A percentile compares a stretch with the other conserved stretches of the same genome.
These are phyloP conservation scores for Luzula sylvatica DNA, from an alignment of 176 grass and related monocot genomes.

Conservation along the genomic window DNA sequence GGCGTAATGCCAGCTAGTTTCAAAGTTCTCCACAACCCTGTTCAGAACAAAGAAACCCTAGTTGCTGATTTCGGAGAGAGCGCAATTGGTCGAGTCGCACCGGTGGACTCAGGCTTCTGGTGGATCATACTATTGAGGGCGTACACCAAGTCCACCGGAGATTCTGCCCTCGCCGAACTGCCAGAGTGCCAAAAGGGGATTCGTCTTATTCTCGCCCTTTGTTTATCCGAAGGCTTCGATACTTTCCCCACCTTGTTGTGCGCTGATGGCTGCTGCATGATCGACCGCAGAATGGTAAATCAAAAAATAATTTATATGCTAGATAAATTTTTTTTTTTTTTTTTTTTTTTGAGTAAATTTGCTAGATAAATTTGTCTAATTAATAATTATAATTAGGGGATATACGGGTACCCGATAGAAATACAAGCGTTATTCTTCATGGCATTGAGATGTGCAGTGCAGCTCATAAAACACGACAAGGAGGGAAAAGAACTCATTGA, in stretches of 20 bases:
- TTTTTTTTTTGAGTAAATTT: background rate
- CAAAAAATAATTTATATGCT: constrained; percentile 5
- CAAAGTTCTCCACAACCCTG: constrained; percentile 45
- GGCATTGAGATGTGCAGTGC: constrained; percentile 47
- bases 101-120: constrained; percentile 92
- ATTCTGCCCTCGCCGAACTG: constrained; percentile 52
- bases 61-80: constrained; percentile 90
- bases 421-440: constrained; percentile 76
- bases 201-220: constrained; percentile 64
- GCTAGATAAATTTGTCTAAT: constrained; percentile 5
- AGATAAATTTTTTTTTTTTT: constrained; percentile 10
- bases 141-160: constrained; percentile 60
- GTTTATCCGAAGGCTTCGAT: constrained; percentile 91
- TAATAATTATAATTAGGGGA: constrained; percentile 34
- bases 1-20: constrained; percentile 93
- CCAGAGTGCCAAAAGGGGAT: constrained; percentile 60
- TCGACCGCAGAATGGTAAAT: constrained; percentile 81
- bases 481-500: constrained; percentile 31
- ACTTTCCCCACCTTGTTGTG: constrained; percentile 91
- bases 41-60: constrained; percentile 39
- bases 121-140: constrained; percentile 88
- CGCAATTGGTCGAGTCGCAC: constrained; percentile 86
- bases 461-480: constrained; percentile 31
- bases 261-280: constrained; percentile 85
- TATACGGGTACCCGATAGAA: constrained; percentile 82